Percentiles rank a stretch among this genome's conserved stretches.
phyloP scores from a whole-genome alignment of 2,329 filamentous ascomycete genomes.

The Peltaster fructicola region DNA sequence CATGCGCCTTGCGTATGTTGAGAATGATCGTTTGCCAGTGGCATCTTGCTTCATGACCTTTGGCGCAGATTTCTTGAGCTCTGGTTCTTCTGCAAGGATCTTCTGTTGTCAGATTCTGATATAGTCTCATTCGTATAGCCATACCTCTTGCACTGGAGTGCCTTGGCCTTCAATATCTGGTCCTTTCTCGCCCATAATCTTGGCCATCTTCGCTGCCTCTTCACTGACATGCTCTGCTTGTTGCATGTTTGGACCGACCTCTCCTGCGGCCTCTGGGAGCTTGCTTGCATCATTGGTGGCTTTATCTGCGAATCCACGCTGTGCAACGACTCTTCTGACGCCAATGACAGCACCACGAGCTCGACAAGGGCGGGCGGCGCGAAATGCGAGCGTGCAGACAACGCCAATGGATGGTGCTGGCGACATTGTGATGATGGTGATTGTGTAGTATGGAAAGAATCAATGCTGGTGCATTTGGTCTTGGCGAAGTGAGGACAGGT shows the following conservation, averaged over 20 bases:
- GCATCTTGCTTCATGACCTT: conserved; percentile 43
- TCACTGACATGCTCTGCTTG: conserved; percentile 44
- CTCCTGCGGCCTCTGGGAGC: conserved; percentile 11
- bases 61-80: conserved; percentile 43
- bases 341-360: no score
- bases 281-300: conserved; percentile 4
- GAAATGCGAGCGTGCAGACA: no score
- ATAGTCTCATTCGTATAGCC: conserved; percentile 6
- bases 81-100: conserved; percentile 46
- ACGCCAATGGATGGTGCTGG: not conserved
- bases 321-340: no score
- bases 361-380: no score
- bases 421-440: not conserved
- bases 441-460: not conserved
- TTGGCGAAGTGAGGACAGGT: not conserved
- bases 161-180: conserved; percentile 45
- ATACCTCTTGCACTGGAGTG: conserved; percentile 48
- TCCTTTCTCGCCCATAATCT: conserved; percentile 37
- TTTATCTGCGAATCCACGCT: conserved; percentile 4
- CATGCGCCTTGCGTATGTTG: conserved; percentile 27
- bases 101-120: conserved; percentile 17
- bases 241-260: conserved; percentile 33
- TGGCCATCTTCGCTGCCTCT: conserved; percentile 43
- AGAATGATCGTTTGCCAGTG: conserved; percentile 35
- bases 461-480: not conserved